Base-by-base conservation (phyloP, 192 early-diverging fungal genomes). In the Backusella mclennaniae region DNA sequence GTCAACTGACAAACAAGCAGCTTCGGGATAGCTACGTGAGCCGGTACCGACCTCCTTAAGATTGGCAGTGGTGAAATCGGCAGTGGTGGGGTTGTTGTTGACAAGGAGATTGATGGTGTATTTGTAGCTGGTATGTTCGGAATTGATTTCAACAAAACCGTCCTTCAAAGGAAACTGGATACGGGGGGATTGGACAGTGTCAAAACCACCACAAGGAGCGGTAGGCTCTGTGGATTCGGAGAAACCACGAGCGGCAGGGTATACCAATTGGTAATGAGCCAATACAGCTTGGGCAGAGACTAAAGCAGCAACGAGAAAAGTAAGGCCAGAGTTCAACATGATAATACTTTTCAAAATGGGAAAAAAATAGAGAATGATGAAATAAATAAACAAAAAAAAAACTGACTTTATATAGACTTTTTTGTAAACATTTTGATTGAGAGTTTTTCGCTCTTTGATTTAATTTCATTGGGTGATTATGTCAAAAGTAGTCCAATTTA, bases 181-280 rank as follows among this genome's bases (percentile, higher is more conserved):
- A 59, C 87, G 82, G 49, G 71, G 77, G 11, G 74, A 38, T 15
- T 44, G 31, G 17, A 79, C 82, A 4, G 77, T 66, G 26, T 82
- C 69, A 73, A 81, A 89, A 7, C 83, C 83, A 56, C 87, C 87
- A 68, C 89, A 90, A 41, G 87, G 89, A 21, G 71, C 85, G 35
- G 69, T 81, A 7, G 80, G 76, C 35, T 90, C 87, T 5, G 59
- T 80, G 38, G 69, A 67, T 4, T 88, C 87, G 46, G 49, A 67
- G 31, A 88, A 88, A 15, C 84, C 84, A 46, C 88, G 80, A 15
- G 85, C 29, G 6, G 69, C 19, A 53, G 88, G 88, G 52, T 86
- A 85, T 23, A 75, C 78, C 21, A 90, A 75, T 35, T 80, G 77
- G 52, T 73, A 90, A 69, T 90, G 88, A 21, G 88, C 88, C 67